phyloP scores from a whole-genome alignment of 169 alveolate genomes.

The Eimeria falciformis region DNA sequence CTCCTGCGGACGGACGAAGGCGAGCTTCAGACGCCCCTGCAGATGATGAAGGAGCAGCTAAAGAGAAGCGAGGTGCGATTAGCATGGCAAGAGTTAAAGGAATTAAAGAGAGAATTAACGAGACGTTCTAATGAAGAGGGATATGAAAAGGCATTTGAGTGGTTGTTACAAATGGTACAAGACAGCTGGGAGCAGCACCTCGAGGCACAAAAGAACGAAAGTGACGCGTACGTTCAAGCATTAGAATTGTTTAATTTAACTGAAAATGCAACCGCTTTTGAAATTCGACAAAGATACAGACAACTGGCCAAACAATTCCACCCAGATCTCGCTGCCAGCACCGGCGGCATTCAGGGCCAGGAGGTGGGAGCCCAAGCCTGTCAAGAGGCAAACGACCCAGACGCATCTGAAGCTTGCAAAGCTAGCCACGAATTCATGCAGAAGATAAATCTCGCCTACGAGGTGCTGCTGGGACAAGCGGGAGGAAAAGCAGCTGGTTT shows the following conservation, averaged over 20 bases:
- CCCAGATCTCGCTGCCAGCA: slow-evolving; percentile 45
- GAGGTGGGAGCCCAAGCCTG: not conserved
- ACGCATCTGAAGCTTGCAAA: not conserved
- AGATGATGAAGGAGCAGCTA: slow-evolving; percentile 54
- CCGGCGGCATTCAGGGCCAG: not conserved
- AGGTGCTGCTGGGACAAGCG: slow-evolving; percentile 64
- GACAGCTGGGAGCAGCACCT: slow-evolving; percentile 31
- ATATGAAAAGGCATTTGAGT: not conserved
- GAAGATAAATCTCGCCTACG: slow-evolving; percentile 56
- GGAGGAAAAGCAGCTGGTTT: too few relatives aligned
- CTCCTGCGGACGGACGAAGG: slow-evolving; percentile 21
- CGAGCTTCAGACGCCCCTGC: slow-evolving; percentile 15
- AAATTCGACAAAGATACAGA: slow-evolving; percentile 18
- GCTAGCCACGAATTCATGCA: slow-evolving; percentile 44
- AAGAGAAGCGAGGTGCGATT: slow-evolving; percentile 15
- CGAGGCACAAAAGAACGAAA: not conserved
- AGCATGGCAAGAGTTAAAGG: slow-evolving; percentile 2
- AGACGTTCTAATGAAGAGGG: not conserved
- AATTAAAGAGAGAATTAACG: not conserved
- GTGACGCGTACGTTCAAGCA: slow-evolving; percentile 6
- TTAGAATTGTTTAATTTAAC: not conserved
- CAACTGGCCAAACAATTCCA: slow-evolving; percentile 48
- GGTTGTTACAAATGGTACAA: slow-evolving; percentile 47
- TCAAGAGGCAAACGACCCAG: not conserved
- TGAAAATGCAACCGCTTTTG: slow-evolving; percentile 17